phyloP scores from a whole-genome alignment of 169 alveolate genomes.

The Plasmodium cynomolgi region DNA sequence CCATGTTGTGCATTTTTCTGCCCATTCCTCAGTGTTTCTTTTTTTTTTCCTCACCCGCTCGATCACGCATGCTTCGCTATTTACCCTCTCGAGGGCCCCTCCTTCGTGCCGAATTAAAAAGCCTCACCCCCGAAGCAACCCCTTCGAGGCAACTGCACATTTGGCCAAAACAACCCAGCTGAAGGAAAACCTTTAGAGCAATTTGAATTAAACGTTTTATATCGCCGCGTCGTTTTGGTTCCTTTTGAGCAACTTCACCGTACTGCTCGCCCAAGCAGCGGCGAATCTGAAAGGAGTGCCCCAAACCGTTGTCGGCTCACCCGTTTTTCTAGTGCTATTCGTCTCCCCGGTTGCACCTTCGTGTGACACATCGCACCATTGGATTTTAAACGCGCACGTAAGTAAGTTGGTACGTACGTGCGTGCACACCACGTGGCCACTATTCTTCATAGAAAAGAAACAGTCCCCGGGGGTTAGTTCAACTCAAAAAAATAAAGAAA shows the following conservation, averaged over 20 bases:
- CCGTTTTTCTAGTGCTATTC: background rate
- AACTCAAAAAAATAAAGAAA: background rate
- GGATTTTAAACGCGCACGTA: background rate
- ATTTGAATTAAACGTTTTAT: background rate
- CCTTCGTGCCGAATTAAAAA: background rate
- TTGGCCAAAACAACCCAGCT: background rate
- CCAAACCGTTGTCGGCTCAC: background rate
- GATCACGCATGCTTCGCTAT: background rate
- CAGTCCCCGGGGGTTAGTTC: background rate
- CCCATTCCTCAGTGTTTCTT: background rate
- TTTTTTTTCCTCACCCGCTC: background rate
- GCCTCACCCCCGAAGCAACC: background rate
- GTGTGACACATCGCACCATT: background rate
- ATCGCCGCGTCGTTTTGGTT: background rate
- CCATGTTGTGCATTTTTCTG: background rate
- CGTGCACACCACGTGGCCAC: background rate
- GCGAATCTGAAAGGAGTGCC: background rate
- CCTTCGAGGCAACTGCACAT: background rate
- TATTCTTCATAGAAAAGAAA: background rate
- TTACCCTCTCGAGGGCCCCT: background rate
- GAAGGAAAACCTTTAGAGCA: background rate
- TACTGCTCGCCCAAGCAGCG: background rate
- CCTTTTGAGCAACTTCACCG: background rate
- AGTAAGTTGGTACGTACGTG: background rate
- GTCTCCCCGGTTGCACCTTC: background rate